Conservation (phyloP, 2,329 filamentous ascomycete species). For the Berkeleyomyces rouxiae region DNA sequence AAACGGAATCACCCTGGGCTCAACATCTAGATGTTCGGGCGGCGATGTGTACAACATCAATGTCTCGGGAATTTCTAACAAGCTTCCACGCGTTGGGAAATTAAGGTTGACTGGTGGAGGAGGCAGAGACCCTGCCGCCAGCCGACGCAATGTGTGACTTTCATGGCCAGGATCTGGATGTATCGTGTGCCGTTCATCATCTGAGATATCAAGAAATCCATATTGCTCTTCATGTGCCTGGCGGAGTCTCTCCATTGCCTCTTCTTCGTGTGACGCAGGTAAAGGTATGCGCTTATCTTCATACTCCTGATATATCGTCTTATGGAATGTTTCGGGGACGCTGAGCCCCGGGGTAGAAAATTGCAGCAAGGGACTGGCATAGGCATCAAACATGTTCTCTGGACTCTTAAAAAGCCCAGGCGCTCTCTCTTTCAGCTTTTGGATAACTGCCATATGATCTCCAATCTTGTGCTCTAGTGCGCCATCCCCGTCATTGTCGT, state of each 20-base stretch:
- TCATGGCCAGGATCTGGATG: constrained; percentile 3
- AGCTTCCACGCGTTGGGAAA: constrained; percentile 33
- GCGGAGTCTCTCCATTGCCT: neutral
- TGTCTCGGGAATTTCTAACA: constrained; percentile 32
- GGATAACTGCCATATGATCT: neutral
- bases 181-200: constrained; percentile 6
- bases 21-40: constrained; percentile 23
- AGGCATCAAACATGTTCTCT: constrained; percentile 38
- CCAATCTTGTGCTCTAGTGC: neutral
- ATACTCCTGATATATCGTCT: constrained; percentile 14
- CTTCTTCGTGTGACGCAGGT: neutral
- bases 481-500: neutral
- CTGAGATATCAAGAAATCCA: constrained; percentile 11
- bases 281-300: neutral
- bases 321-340: constrained; percentile 29
- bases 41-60: constrained; percentile 34
- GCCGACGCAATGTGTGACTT: neutral
- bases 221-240: neutral
- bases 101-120: constrained; percentile 27
- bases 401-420: constrained; percentile 32
- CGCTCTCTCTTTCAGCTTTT: constrained; percentile 16
- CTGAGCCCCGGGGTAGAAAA: constrained; percentile 36
- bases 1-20: constrained; percentile 22
- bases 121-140: neutral
- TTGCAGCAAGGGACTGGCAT: constrained; percentile 40